Evolutionary conservation across 2,329 filamentous ascomycete species (phyloP).

Genomic region (Paecilomyces sp.): DNA sequence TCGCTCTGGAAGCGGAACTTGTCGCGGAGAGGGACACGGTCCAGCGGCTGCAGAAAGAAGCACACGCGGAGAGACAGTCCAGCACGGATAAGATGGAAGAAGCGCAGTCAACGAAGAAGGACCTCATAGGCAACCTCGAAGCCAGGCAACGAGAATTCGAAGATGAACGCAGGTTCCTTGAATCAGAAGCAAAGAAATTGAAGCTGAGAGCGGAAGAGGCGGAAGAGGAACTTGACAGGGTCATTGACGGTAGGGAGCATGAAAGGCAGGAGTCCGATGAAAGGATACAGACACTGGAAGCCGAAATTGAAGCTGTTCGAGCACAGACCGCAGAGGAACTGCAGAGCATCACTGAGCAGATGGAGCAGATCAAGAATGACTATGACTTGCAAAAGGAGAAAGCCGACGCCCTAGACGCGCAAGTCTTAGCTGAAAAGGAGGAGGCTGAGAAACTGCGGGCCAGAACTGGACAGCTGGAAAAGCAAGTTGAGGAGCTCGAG

Average conservation of each 20-base stretch:
- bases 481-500: slow-evolving; percentile 45
- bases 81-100: slow-evolving; percentile 67
- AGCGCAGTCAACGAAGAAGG: slow-evolving; percentile 83
- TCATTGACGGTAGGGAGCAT: slow-evolving; percentile 75
- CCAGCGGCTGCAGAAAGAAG: slow-evolving; percentile 62
- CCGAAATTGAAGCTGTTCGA: slow-evolving; percentile 60
- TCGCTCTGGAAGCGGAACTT: slow-evolving; percentile 71
- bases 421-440: slow-evolving; percentile 51
- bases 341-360: slow-evolving; percentile 33
- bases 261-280: slow-evolving; percentile 66
- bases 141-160: slow-evolving; percentile 83
- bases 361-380: slow-evolving; percentile 53
- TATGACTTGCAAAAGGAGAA: slow-evolving; percentile 53
- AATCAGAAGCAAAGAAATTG: slow-evolving; percentile 69
- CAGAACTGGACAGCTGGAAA: slow-evolving; percentile 42
- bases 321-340: slow-evolving; percentile 40
- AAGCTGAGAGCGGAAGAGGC: slow-evolving; percentile 76
- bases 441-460: slow-evolving; percentile 30
- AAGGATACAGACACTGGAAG: slow-evolving; percentile 59
- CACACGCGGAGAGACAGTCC: slow-evolving; percentile 52
- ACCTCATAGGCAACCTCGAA: slow-evolving; percentile 91
- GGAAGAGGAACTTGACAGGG: slow-evolving; percentile 84
- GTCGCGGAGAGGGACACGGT: slow-evolving; percentile 63
- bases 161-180: slow-evolving; percentile 73
- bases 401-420: slow-evolving; percentile 51